Conservation (phyloP, 345 rosid genomes). For the Citrus australasica region DNA sequence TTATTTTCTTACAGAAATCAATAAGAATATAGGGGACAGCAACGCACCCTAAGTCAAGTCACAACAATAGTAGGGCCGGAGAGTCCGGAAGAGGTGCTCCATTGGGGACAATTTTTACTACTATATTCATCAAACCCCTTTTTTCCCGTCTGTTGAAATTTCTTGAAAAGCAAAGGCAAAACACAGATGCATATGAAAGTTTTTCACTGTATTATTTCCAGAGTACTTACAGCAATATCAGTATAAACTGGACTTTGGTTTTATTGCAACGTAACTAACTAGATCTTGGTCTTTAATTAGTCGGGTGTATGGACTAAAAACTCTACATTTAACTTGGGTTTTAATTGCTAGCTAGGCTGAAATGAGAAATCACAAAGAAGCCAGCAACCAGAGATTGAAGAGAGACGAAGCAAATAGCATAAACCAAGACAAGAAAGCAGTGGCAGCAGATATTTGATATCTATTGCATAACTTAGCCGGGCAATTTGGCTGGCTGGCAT, state of each 20-base stretch:
- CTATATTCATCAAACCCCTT: too few species aligned
- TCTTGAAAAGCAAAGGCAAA: too few species aligned
- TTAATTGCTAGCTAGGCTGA: background rate
- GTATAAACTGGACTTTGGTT: background rate
- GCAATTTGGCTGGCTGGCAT: constrained; percentile 26
- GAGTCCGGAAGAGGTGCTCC: background rate
- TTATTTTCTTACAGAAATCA: too few species aligned
- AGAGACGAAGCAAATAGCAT: constrained; percentile 51
- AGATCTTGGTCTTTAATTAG: too few species aligned
- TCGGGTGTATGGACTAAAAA: too few species aligned
- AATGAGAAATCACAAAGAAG: constrained; percentile 29
- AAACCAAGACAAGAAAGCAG: constrained; percentile 64
- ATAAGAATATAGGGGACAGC: too few species aligned
- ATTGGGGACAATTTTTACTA: background rate
- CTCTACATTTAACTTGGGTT: background rate
- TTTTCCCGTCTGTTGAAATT: background rate
- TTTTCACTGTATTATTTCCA: background rate
- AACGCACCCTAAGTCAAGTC: too few species aligned
- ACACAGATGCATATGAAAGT: too few species aligned
- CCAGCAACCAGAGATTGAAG: constrained; percentile 61
- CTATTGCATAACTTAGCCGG: constrained; percentile 39
- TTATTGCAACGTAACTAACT: background rate
- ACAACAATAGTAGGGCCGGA: background rate
- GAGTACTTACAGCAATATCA: background rate
- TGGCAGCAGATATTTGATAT: constrained; percentile 59